phyloP scores from a whole-genome alignment of 352 stramenopile genomes.

The Phytophthora cactorum region DNA sequence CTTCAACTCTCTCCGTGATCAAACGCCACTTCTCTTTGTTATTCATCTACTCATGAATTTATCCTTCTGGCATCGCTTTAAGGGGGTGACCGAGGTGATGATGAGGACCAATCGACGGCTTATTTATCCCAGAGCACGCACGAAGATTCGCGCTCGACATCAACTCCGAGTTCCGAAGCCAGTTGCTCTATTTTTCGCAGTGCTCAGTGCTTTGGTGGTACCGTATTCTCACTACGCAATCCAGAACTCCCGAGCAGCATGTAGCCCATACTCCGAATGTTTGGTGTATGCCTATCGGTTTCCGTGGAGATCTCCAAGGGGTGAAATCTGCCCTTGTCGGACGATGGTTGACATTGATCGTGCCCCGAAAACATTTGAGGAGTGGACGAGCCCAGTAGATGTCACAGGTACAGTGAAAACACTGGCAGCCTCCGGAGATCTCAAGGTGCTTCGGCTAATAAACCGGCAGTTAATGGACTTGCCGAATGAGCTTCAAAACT shows the following conservation, averaged over 20 bases:
- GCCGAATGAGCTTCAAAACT: no score
- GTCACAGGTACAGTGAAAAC: no score
- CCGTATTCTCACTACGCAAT: slow-evolving; percentile 7
- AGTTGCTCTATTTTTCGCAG: slow-evolving; percentile 26
- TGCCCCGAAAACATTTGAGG: no score
- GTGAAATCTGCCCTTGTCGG: no score
- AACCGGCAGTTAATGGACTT: no score
- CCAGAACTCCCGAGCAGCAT: neutral
- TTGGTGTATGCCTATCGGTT: no score
- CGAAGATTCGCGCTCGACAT: slow-evolving; percentile 12
- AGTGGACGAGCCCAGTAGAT: no score
- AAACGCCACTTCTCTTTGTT: slow-evolving; percentile 27
- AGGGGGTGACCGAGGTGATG: slow-evolving; percentile 19
- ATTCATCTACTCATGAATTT: slow-evolving; percentile 40
- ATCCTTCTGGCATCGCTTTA: slow-evolving; percentile 35
- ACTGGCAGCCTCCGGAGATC: no score
- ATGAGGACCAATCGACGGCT: slow-evolving; percentile 27
- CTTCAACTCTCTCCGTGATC: slow-evolving; percentile 40
- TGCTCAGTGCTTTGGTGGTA: slow-evolving; percentile 14
- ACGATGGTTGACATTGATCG: no score
- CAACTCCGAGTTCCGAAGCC: slow-evolving; percentile 29
- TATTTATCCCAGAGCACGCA: slow-evolving; percentile 31
- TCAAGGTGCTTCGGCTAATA: no score
- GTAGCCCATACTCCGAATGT: no score
- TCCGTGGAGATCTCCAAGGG: no score